These are phyloP conservation scores for Candida glucosophila DNA, from an alignment of 1,139 yeast genomes.

Conservation along the genomic window DNA sequence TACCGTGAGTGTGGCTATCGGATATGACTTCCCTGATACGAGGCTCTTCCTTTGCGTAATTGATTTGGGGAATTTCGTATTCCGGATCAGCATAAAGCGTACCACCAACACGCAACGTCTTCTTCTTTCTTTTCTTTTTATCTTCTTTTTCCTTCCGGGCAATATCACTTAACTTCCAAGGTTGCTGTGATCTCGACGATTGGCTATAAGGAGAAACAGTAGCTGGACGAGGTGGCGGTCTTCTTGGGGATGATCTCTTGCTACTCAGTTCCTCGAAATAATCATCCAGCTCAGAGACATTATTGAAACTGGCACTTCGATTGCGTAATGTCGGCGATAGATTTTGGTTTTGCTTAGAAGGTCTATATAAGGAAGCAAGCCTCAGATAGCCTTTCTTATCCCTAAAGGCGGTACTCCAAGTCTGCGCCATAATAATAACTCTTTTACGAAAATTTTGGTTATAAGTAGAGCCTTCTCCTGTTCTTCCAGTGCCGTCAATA, in stretches of 20 bases:
- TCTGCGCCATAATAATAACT: slow-evolving; percentile 42
- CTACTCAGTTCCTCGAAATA: neutral
- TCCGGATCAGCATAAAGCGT: slow-evolving; percentile 42
- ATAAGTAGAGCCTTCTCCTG: slow-evolving; percentile 31
- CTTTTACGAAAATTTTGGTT: slow-evolving; percentile 39
- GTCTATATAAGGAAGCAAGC: slow-evolving; percentile 39
- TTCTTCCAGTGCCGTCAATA: slow-evolving; percentile 23
- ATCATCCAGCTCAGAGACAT: slow-evolving; percentile 8
- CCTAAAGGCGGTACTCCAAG: slow-evolving; percentile 54
- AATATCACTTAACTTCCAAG: neutral
- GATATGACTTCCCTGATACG: slow-evolving; percentile 63
- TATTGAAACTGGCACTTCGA: slow-evolving; percentile 3
- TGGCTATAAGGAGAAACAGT: slow-evolving; percentile 14
- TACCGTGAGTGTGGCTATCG: slow-evolving; percentile 67
- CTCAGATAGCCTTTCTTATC: slow-evolving; percentile 44
- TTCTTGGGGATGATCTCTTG: slow-evolving; percentile 6
- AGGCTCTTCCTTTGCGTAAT: slow-evolving; percentile 66
- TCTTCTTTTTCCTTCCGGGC: slow-evolving; percentile 5
- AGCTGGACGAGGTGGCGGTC: slow-evolving; percentile 24
- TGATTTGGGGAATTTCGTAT: slow-evolving; percentile 59
- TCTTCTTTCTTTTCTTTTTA: slow-evolving; percentile 11
- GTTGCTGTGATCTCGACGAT: neutral
- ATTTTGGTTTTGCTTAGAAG: slow-evolving; percentile 14
- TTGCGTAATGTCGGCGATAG: slow-evolving; percentile 4
- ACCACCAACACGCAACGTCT: slow-evolving; percentile 13